Evolutionary conservation across 2,329 filamentous ascomycete species (phyloP).

Genomic region (Microsporum canis): DNA sequence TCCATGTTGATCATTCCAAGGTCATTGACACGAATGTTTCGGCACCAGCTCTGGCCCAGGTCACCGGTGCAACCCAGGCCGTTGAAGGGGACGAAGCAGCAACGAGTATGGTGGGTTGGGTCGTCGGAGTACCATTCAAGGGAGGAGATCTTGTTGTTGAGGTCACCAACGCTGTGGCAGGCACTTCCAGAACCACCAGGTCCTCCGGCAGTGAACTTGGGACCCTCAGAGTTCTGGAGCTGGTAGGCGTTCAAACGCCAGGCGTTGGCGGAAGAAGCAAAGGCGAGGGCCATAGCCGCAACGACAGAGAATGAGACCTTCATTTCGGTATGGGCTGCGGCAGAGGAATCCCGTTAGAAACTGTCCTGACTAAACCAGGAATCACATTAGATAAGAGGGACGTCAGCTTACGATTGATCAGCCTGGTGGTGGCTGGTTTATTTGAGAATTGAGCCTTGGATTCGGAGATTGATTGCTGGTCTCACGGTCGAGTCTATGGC

Average conservation of each 20-base stretch:
- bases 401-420: background rate
- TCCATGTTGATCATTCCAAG: background rate
- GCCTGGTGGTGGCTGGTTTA: background rate
- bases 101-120: background rate
- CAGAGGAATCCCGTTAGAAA: background rate
- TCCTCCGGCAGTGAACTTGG: background rate
- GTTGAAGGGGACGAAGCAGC: conserved; percentile 1
- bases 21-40: background rate
- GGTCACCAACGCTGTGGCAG: background rate
- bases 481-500: background rate
- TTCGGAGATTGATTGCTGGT: background rate
- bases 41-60: conserved; percentile 2
- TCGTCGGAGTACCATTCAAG: conserved; percentile 1
- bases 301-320: background rate
- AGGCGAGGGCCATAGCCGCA: background rate
- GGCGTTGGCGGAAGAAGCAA: background rate
- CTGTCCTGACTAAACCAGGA: background rate
- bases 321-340: background rate
- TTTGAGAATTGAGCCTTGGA: background rate
- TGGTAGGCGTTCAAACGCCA: conserved; percentile 2
- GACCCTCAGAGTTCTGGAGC: background rate
- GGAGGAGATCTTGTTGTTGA: conserved; percentile 5
- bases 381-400: background rate
- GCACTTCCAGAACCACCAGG: background rate
- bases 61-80: background rate